These are phyloP conservation scores for Ciborinia camelliae DNA, from an alignment of 2,329 filamentous ascomycete species.

Conservation along the genomic window DNA sequence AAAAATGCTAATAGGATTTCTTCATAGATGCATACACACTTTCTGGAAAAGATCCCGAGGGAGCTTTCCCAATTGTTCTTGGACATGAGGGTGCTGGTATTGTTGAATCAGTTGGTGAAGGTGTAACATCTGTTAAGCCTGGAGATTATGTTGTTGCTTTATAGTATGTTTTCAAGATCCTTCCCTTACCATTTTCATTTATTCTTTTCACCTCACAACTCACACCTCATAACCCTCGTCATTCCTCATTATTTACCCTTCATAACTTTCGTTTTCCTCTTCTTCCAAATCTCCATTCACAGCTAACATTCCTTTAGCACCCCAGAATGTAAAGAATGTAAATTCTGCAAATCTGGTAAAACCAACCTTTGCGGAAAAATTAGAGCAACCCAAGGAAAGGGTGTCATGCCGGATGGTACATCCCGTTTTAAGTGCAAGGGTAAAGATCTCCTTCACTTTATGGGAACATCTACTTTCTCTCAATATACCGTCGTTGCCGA, in stretches of 20 bases:
- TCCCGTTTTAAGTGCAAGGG: constrained; percentile 92
- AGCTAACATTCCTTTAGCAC: constrained; percentile 56
- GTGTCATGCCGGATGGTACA: constrained; percentile 96
- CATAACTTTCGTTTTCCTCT: neutral
- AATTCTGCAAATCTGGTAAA: constrained; percentile 99
- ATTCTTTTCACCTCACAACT: neutral
- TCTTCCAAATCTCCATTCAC: neutral
- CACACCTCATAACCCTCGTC: neutral
- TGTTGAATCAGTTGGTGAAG: constrained; percentile 91
- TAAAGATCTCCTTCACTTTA: constrained; percentile 95
- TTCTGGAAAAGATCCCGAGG: constrained; percentile 95
- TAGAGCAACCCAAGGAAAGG: constrained; percentile 89
- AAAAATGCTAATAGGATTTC: constrained; percentile 19
- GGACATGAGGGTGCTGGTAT: constrained; percentile 90
- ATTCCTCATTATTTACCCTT: neutral
- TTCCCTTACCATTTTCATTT: neutral
- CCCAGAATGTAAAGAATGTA: constrained; percentile 95
- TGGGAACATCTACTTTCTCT: constrained; percentile 98
- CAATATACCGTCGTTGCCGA: constrained; percentile 99
- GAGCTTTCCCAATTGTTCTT: constrained; percentile 83
- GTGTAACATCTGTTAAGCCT: constrained; percentile 88
- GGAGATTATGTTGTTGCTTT: constrained; percentile 90
- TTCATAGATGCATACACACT: constrained; percentile 81
- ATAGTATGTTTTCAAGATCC: constrained; percentile 56
- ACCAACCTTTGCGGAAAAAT: constrained; percentile 99